phyloP scores from a whole-genome alignment of 805 yeast species.

The Phaffomyces thermotolerans region DNA sequence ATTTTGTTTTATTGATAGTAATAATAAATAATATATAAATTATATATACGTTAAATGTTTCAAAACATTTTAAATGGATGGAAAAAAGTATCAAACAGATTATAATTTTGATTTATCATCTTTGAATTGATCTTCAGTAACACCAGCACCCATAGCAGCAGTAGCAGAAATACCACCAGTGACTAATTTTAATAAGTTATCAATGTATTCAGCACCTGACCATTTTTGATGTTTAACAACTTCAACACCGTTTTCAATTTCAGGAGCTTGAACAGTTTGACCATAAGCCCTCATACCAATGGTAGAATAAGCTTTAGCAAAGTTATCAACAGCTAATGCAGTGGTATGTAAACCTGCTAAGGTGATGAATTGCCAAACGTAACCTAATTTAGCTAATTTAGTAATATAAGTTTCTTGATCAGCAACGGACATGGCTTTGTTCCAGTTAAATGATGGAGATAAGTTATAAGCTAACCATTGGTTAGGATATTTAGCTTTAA shows the following conservation, averaged over 20 bases:
- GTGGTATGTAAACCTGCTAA: slow-evolving; percentile 95
- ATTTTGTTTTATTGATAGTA: no score
- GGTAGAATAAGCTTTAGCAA: slow-evolving; percentile 68
- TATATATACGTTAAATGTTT: no score
- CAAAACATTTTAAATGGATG: background rate
- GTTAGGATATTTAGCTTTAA: slow-evolving; percentile 69
- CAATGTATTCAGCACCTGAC: slow-evolving; percentile 98
- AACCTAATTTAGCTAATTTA: slow-evolving; percentile 82
- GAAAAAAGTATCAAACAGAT: background rate
- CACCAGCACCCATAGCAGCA: slow-evolving; percentile 98
- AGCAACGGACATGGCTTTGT: slow-evolving; percentile 76
- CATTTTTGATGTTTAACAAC: slow-evolving; percentile 97
- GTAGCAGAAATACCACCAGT: slow-evolving; percentile 94
- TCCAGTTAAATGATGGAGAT: slow-evolving; percentile 98
- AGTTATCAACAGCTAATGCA: slow-evolving; percentile 83
- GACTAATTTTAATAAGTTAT: slow-evolving; percentile 79
- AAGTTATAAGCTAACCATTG: slow-evolving; percentile 97
- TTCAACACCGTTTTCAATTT: slow-evolving; percentile 84
- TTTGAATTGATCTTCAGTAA: slow-evolving; percentile 93
- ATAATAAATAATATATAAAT: no score
- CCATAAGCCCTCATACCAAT: slow-evolving; percentile 97
- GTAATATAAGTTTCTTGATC: slow-evolving; percentile 89
- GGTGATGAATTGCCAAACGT: slow-evolving; percentile 96
- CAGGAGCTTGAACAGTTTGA: slow-evolving; percentile 75
- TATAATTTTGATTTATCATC: slow-evolving; percentile 15